Conservation (phyloP, 176 grass and related monocot species). For the Aegilops longissima region DNA sequence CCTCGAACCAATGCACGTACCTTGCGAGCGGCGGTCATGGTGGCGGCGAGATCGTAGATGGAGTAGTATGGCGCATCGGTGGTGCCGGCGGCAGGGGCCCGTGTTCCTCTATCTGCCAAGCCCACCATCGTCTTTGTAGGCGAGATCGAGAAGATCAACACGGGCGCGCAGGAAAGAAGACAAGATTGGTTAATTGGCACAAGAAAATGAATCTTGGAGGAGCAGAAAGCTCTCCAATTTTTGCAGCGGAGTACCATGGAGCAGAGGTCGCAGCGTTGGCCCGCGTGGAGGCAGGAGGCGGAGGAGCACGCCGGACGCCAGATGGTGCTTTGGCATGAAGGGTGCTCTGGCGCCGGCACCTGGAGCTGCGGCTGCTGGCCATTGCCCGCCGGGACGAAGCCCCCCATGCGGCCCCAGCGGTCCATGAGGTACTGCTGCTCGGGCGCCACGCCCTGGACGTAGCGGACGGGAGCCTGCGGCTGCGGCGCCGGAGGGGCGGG, state of each 20-base stretch:
- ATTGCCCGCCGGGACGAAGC: neutral
- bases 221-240: too few species aligned
- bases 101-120: slow-evolving; percentile 25
- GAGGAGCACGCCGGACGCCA: slow-evolving; percentile 37
- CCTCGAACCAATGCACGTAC: neutral
- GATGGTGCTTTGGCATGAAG: slow-evolving; percentile 64
- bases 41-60: slow-evolving; percentile 44
- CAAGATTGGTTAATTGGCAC: neutral
- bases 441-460: slow-evolving; percentile 20
- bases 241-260: slow-evolving; percentile 23
- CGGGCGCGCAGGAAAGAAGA: neutral
- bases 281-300: slow-evolving; percentile 38
- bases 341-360: slow-evolving; percentile 44
- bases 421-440: slow-evolving; percentile 43
- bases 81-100: neutral
- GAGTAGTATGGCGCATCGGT: slow-evolving; percentile 26
- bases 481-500: neutral
- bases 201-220: neutral
- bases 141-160: neutral
- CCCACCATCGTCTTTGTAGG: slow-evolving; percentile 37
- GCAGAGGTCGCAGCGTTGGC: slow-evolving; percentile 63
- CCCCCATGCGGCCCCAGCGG: slow-evolving; percentile 26
- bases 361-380: neutral
- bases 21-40: slow-evolving; percentile 42
- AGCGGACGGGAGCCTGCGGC: slow-evolving; percentile 2